Base-by-base conservation (phyloP, 2,329 filamentous ascomycete genomes). In the Chaetomiaceae sp. region DNA sequence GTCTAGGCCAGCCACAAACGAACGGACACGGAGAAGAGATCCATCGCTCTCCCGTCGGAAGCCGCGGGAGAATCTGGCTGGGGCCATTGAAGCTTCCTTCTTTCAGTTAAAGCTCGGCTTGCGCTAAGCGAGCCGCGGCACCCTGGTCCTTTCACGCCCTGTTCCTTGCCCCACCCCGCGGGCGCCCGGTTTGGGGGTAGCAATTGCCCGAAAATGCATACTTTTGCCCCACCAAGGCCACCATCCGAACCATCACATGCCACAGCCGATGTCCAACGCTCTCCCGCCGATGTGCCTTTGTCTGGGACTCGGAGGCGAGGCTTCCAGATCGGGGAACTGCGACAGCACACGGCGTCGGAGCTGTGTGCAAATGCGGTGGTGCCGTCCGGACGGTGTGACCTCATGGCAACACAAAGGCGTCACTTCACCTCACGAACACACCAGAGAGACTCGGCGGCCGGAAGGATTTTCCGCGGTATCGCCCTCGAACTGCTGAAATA, bases 231-330 rank as follows among this genome's bases (percentile, higher is more conserved):
- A 35, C 42, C 29, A 41, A 50, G 49, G 50, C 51, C 34, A 41
- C 39, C 39, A 50, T 47, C 53, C 52, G 38, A 47, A 38, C 52
- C 40, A 51, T 58, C 56, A 58, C 56, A 58, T 58, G 56, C 52
- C 27, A 38, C 20, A n/a, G n/a, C n/a, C n/a, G 17, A 19, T 8
- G 27, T 34, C 33, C n/a, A n/a, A n/a, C n/a, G n/a, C n/a, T 18
- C 32, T 35, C 9, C 8, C 18, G 44, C 44, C 29, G 35, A n/a
- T n/a, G 33, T 29, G 20, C 42, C 19, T 6, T 33, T 33, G 41
- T 32, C 27, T 42, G 32, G 37, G 37, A 37, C 33, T 44, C 34
- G 19, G 29, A 27, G 18, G 20, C 35, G 14, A 37, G 7, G 22
- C 6, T 9, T 24, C 22, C 22, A 5, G 9, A 6, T 24, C 9